Evolutionary conservation across 345 rosid species (phyloP).

Genomic region (Acer negundo): DNA sequence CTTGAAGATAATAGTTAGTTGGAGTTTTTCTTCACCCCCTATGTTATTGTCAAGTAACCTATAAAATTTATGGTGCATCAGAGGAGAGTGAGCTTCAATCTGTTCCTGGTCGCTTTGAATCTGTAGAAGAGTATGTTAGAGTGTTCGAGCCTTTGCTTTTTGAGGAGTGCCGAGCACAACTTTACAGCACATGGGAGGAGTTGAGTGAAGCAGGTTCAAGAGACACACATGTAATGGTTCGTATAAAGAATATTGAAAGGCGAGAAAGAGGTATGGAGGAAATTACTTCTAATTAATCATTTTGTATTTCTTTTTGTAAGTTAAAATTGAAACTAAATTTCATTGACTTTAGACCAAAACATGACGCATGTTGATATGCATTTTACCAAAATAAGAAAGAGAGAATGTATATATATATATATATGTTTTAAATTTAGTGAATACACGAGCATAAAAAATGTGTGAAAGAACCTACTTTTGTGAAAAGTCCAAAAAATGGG

Average conservation of each 20-base stretch:
- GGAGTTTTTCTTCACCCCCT: background rate
- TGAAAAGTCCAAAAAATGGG: background rate
- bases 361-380: background rate
- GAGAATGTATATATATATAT: background rate
- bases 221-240: conserved; percentile 69
- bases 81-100: conserved; percentile 90
- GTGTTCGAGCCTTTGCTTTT: conserved; percentile 99
- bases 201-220: conserved; percentile 59
- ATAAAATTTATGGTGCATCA: conserved; percentile 34
- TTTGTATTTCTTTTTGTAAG: background rate
- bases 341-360: background rate
- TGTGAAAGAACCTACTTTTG: background rate
- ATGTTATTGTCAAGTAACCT: conserved; percentile 3
- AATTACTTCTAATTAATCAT: background rate
- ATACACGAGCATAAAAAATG: background rate
- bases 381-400: background rate
- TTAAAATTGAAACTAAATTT: background rate
- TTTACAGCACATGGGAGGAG: conserved; percentile 96
- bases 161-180: conserved; percentile 99
- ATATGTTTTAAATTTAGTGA: background rate
- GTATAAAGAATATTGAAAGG: conserved; percentile 78
- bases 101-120: conserved; percentile 93
- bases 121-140: conserved; percentile 83
- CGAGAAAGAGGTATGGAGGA: conserved; percentile 90
- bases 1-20: background rate